Percentiles rank a stretch among this genome's conserved stretches.
These are phyloP conservation scores for Pythium periplocum DNA, from an alignment of 352 stramenopile genomes.

Conservation along the genomic window DNA sequence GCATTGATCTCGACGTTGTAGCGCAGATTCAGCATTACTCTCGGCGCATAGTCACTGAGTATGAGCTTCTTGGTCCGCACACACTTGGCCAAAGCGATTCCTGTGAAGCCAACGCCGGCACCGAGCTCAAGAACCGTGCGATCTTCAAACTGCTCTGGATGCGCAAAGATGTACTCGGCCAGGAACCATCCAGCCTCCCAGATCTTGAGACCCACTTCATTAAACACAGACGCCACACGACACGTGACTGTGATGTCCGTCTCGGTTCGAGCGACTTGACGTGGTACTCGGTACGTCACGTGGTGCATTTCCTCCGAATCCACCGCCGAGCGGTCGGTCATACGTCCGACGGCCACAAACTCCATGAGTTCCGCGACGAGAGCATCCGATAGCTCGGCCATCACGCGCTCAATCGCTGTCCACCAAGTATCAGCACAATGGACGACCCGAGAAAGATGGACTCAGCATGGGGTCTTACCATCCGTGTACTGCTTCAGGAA, in stretches of 20 bases:
- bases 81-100: constrained; percentile 47
- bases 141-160: constrained; percentile 39
- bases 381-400: constrained; percentile 43
- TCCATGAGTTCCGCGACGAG: constrained; percentile 53
- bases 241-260: constrained; percentile 49
- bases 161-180: constrained; percentile 60
- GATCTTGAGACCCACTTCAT: constrained; percentile 80
- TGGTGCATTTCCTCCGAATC: constrained; percentile 61
- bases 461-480: constrained; percentile 23
- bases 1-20: constrained; percentile 82
- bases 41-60: constrained; percentile 72
- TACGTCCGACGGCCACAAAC: constrained; percentile 35
- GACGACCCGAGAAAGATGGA: no score
- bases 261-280: not conserved
- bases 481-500: constrained; percentile 66
- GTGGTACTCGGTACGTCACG: constrained; percentile 50
- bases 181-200: constrained; percentile 79
- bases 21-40: constrained; percentile 78
- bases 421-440: not conserved
- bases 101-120: constrained; percentile 67
- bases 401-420: constrained; percentile 46
- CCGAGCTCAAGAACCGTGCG: constrained; percentile 66
- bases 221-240: constrained; percentile 72
- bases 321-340: constrained; percentile 25
- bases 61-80: constrained; percentile 32